Evolutionary conservation across 495 filamentous ascomycete species (phyloP), one percentile per base, ranked within the genome.

Genomic region (Penicillium daleae): DNA sequence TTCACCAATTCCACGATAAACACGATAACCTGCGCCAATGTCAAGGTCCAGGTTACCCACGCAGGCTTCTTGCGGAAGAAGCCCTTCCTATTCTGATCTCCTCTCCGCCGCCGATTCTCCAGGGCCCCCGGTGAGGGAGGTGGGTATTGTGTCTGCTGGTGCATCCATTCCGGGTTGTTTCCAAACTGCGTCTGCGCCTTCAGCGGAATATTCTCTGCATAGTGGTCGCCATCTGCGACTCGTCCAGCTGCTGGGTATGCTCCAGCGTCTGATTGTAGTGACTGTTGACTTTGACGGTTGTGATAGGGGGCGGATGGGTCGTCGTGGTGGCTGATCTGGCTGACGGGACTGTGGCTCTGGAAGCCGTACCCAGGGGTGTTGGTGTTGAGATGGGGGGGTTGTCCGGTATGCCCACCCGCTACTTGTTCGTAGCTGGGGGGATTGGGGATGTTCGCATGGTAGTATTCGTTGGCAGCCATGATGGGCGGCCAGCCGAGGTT

Each of bases 1-100:
- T 89, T 91, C 53, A 90, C 88, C 56, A 99, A 74, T 81, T 97
- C 92, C 35, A 81, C 92, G 66, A 97, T 91, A 66, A 99, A 99
- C n/a, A 97, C 92, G 10, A 79, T 80, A 13, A 96, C 75, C 73
- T 98, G 92, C 21, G 92, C 82, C 17, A 86, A 35, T 4, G 92
- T 93, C 44, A 97, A 84, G 40, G 87, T 72, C 73, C 92, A 99
- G 9, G 92, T 90, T 13, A 96, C 87, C 82, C 90, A 93, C 2
- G 94, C 85, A 67, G 93, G 87, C 68, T 82, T 83, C 74, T 86
- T 82, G 12, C 71, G 74, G 52, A 87, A 85, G 64, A 83, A 86
- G 0, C 82, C 78, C 59, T 80, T 76, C 65, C 75, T 79, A 66
- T 69, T 67, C 50, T 65, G 60, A 63, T 59, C 64, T 24, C 62